Evolutionary conservation across 2,329 filamentous ascomycete genomes (phyloP).

Genomic region (Conoideocrella luteorostrata): DNA sequence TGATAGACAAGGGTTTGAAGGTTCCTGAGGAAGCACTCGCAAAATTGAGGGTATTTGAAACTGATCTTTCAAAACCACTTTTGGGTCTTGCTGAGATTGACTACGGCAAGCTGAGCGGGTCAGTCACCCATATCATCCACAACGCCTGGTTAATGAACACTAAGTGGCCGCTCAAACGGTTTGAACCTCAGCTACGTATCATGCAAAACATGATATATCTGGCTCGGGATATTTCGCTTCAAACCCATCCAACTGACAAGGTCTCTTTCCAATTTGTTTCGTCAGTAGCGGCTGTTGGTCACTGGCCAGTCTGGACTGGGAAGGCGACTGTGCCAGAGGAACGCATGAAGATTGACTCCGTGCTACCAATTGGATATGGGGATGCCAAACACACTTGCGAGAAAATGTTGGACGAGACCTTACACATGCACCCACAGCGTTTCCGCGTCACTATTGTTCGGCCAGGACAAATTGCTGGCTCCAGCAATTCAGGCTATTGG

Average conservation of each 20-base stretch:
- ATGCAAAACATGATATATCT: constrained; percentile 42
- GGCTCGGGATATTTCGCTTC: constrained; percentile 27
- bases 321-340: constrained; percentile 35
- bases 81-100: no score
- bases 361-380: constrained; percentile 41
- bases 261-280: no score
- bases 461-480: constrained; percentile 48
- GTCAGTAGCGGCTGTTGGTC: no score
- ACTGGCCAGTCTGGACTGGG: constrained; percentile 17
- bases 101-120: no score
- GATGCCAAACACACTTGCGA: constrained; percentile 48
- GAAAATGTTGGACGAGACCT: constrained; percentile 40
- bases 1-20: no score
- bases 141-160: constrained; percentile 45
- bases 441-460: constrained; percentile 41
- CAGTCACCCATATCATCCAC: constrained; percentile 45
- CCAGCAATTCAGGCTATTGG: constrained; percentile 44
- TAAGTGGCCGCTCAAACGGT: constrained; percentile 25
- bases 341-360: constrained; percentile 28
- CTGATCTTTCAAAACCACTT: no score
- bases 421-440: constrained; percentile 32
- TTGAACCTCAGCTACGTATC: constrained; percentile 36
- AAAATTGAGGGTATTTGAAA: no score
- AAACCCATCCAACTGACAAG: no score
- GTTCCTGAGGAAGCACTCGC: no score